Conservation (phyloP, 2,329 filamentous ascomycete genomes). For the Epichloe uncinata region DNA sequence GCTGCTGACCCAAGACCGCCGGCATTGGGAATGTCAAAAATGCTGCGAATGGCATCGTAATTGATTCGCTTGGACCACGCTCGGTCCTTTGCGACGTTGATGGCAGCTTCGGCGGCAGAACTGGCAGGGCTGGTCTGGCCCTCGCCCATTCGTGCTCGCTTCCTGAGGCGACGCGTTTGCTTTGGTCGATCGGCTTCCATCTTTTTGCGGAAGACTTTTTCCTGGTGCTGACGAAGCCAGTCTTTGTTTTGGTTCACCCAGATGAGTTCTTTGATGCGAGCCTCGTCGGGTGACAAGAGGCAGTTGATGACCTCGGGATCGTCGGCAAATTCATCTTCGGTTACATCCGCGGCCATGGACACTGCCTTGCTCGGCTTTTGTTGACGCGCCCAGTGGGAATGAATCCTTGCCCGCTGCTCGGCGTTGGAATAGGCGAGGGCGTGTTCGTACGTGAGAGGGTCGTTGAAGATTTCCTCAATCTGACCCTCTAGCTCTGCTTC, state of each 20-base stretch:
- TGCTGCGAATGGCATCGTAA: conserved; percentile 47
- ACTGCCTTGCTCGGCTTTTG: conserved; percentile 33
- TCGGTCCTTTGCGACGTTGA: conserved; percentile 52
- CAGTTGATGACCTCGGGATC: conserved; percentile 81
- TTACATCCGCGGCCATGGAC: conserved; percentile 52
- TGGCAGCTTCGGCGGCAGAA: conserved; percentile 55
- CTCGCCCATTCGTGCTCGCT: conserved; percentile 47
- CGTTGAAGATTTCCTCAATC: conserved; percentile 56
- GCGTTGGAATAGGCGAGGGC: conserved; percentile 45
- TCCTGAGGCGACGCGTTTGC: conserved; percentile 41
- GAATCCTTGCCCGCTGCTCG: conserved; percentile 39
- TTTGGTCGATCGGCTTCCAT: conserved; percentile 43
- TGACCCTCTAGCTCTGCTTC: conserved; percentile 56
- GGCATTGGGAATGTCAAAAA: conserved; percentile 37
- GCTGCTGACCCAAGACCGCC: conserved; percentile 36
- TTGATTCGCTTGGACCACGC: conserved; percentile 65
- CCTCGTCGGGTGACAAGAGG: conserved; percentile 58
- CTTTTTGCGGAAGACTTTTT: conserved; percentile 66
- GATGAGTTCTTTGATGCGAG: conserved; percentile 72
- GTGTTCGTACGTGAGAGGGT: conserved; percentile 43
- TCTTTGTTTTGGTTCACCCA: conserved; percentile 95
- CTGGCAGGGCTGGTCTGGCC: conserved; percentile 52
- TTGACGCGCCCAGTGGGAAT: conserved; percentile 37
- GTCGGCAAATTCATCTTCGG: conserved; percentile 72
- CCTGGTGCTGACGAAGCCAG: conserved; percentile 77